Conservation (phyloP, 768 basidiomycete species). For the Lactarius pseudohatsudake region DNA sequence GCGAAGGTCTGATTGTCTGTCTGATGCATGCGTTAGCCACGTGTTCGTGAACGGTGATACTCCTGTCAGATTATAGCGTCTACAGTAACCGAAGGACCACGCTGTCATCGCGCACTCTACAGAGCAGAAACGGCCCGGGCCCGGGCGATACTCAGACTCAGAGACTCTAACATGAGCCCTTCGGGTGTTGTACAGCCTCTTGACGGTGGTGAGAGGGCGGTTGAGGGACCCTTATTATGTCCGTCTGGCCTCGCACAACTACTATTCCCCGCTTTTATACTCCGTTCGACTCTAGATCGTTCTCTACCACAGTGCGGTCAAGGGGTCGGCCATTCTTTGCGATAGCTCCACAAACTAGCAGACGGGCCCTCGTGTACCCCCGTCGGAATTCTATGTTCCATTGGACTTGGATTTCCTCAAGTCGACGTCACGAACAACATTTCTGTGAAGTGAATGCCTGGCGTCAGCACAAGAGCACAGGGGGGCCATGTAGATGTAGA, state of each 20-base stretch:
- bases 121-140: too few species aligned
- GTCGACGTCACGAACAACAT: background rate
- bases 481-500: background rate
- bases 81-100: too few species aligned
- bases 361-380: background rate
- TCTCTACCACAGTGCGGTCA: background rate
- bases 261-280: background rate
- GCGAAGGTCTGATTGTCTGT: too few species aligned
- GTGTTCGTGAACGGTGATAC: too few species aligned
- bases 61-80: too few species aligned
- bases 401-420: background rate
- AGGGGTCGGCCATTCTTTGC: background rate
- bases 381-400: background rate
- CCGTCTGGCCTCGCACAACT: background rate
- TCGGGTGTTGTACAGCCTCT: background rate
- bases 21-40: too few species aligned
- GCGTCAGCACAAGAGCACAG: background rate
- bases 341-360: background rate
- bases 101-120: too few species aligned
- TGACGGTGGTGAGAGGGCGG: too few species aligned
- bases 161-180: background rate
- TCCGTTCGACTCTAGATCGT: background rate
- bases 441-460: background rate
- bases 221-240: background rate
- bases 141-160: too few species aligned